Conservation (phyloP, 2,329 filamentous ascomycete species). For the Alternaria sp. region DNA sequence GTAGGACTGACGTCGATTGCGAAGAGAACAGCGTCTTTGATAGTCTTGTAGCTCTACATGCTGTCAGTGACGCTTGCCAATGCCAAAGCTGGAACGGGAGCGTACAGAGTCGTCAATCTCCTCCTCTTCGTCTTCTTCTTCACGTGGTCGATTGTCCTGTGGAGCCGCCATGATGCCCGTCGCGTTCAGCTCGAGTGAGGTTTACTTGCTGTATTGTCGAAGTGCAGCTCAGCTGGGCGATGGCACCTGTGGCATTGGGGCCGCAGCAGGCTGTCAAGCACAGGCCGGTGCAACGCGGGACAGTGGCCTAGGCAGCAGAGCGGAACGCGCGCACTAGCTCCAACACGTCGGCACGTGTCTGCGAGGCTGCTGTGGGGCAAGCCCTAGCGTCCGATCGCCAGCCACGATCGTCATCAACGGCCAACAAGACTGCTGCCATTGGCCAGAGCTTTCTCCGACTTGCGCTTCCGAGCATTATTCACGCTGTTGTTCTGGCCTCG, state of each 20-base stretch:
- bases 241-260: neutral
- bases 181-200: neutral
- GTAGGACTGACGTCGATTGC: slow-evolving; percentile 89
- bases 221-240: neutral
- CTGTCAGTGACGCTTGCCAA: slow-evolving; percentile 17
- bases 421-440: slow-evolving; percentile 29
- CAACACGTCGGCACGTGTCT: slow-evolving; percentile 30
- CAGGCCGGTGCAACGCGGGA: neutral
- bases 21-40: slow-evolving; percentile 98
- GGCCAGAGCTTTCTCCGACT: slow-evolving; percentile 28
- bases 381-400: slow-evolving; percentile 21
- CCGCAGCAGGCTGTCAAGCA: neutral
- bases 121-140: slow-evolving; percentile 72
- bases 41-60: slow-evolving; percentile 76
- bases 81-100: neutral
- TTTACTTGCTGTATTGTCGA: neutral
- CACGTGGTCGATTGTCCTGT: slow-evolving; percentile 40
- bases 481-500: slow-evolving; percentile 27
- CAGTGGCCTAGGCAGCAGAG: slow-evolving; percentile 29
- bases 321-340: slow-evolving; percentile 27
- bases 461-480: slow-evolving; percentile 29
- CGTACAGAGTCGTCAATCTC: slow-evolving; percentile 71
- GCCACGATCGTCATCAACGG: slow-evolving; percentile 35
- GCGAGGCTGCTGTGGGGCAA: neutral
- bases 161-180: slow-evolving; percentile 37